phyloP scores from a whole-genome alignment of 371 early-diverging fungal species.

The Rhizopus arrhizus region DNA sequence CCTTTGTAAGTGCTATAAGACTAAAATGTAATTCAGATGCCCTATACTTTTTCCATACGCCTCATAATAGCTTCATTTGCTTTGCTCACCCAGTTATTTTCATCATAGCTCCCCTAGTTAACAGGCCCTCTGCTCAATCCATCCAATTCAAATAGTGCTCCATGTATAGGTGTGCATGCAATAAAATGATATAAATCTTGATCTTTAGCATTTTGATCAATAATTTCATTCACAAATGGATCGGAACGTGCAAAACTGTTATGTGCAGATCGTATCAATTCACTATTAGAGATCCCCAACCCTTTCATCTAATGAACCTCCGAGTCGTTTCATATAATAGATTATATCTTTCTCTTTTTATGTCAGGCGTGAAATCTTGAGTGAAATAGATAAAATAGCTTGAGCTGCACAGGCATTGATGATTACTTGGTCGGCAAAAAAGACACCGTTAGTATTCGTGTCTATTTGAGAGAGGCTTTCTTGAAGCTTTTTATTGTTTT shows the following conservation, averaged over 20 bases:
- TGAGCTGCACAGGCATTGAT: conserved; percentile 95
- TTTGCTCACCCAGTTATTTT: conserved; percentile 69
- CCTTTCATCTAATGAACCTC: conserved; percentile 67
- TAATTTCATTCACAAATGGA: conserved; percentile 73
- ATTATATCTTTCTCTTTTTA: conserved; percentile 32
- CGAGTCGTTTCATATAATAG: neutral
- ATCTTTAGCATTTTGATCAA: conserved; percentile 60
- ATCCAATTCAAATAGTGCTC: conserved; percentile 84
- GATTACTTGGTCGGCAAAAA: conserved; percentile 77
- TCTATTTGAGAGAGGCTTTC: conserved; percentile 21
- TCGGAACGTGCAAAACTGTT: conserved; percentile 84
- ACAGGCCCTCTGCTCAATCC: conserved; percentile 79
- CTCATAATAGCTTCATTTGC: conserved; percentile 73
- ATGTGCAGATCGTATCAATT: conserved; percentile 78
- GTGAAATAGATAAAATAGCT: conserved; percentile 88
- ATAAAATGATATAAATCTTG: conserved; percentile 91
- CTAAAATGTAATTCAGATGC: conserved; percentile 81
- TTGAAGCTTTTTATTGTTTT: conserved; percentile 45
- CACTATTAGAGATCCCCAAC: conserved; percentile 81
- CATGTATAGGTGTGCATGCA: conserved; percentile 80
- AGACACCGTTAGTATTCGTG: conserved; percentile 53
- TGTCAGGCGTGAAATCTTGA: conserved; percentile 77
- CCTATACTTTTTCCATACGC: conserved; percentile 68
- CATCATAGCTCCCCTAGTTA: conserved; percentile 63
- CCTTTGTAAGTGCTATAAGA: conserved; percentile 82